phyloP scores from a whole-genome alignment of 1,284 basidiomycete genomes.

The Ceratorhiza oryzae-sativae region DNA sequence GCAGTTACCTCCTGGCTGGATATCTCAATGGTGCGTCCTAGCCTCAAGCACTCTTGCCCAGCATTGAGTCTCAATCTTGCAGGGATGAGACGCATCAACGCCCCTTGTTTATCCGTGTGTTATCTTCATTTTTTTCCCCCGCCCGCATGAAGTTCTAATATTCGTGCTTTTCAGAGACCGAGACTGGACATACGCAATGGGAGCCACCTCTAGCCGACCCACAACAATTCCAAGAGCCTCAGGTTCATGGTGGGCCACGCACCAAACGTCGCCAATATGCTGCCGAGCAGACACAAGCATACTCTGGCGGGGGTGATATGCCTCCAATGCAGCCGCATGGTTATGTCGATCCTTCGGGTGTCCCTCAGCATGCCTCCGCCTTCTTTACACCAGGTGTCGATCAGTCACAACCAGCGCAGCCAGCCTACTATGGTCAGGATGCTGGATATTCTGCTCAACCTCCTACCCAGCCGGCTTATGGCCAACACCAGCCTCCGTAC shows the following conservation, averaged over 20 bases:
- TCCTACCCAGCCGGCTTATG: conserved; percentile 57
- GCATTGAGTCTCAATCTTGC: conserved; percentile 14
- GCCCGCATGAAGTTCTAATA: not conserved
- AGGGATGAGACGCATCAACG: conserved; percentile 84
- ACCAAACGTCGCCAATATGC: conserved; percentile 88
- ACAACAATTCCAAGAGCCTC: conserved; percentile 44
- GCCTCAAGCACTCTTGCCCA: not conserved
- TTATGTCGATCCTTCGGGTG: conserved; percentile 38
- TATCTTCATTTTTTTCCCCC: not conserved
- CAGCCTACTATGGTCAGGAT: conserved; percentile 52
- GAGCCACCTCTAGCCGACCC: conserved; percentile 57
- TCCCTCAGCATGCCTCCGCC: conserved; percentile 43
- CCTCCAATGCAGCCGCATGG: conserved; percentile 44
- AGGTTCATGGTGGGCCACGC: conserved; percentile 47
- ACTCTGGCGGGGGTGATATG: conserved; percentile 63
- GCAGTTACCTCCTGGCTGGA: conserved; percentile 86
- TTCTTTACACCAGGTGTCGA: conserved; percentile 82
- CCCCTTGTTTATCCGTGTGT: conserved; percentile 82
- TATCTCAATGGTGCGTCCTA: conserved; percentile 75
- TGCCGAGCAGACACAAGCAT: conserved; percentile 85
- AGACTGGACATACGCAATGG: conserved; percentile 70
- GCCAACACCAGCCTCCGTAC: conserved; percentile 38
- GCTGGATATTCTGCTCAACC: conserved; percentile 54
- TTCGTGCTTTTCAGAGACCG: conserved; percentile 54
- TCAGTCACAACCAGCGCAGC: conserved; percentile 55